Base-by-base conservation (phyloP, 148 eudicot species). In the Limonium bicolor region DNA sequence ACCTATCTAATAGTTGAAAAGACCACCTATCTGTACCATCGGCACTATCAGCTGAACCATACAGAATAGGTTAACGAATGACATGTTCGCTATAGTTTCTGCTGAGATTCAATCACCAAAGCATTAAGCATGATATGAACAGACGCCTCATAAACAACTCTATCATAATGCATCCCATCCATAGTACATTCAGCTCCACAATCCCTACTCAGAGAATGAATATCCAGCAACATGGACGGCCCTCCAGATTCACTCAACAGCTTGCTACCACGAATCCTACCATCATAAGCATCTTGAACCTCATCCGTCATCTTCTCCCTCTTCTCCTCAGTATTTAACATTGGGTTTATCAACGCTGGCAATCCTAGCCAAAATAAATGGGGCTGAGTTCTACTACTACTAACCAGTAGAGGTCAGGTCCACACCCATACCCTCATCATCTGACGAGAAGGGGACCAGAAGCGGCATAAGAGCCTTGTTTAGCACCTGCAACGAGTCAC, bases 141-240 rank as follows among this genome's bases (percentile, higher is more conserved):
- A 4, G 77, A 62, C 28, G 84, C 71, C 45, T 90, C 77, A 57
- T 84, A 90, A 21, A 90, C 93, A 64, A 60, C 63, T 4, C 23
- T 63, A 55, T 73, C 55, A 53, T 75, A 90, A 64, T 90, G 97
- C 97, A 90, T 84, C 18, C 97, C 97, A 51, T 90, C 97, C 30
- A 41, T 57, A 6, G 97, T 74, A 59, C 97, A 90, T 27, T 17
- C 55, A 18, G 18, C 51, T 36, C 95, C 95, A 54, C 97, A 90
- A 51, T 55, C 73, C 28, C 26, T 54, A 63, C 74, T 80, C 76
- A 90, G 59, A 5, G 57, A 57, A 40, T 52, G 61, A 21, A 75
- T 56, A 69, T 84, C 82, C 40, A 90, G 60, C 46, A 80, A 53
- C 45, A 83, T 50, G 32, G 80, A 65, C 0, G 87, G 92, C 6